Evolutionary conservation across 768 basidiomycete species (phyloP).

Genomic region (Mycena rebaudengoi): DNA sequence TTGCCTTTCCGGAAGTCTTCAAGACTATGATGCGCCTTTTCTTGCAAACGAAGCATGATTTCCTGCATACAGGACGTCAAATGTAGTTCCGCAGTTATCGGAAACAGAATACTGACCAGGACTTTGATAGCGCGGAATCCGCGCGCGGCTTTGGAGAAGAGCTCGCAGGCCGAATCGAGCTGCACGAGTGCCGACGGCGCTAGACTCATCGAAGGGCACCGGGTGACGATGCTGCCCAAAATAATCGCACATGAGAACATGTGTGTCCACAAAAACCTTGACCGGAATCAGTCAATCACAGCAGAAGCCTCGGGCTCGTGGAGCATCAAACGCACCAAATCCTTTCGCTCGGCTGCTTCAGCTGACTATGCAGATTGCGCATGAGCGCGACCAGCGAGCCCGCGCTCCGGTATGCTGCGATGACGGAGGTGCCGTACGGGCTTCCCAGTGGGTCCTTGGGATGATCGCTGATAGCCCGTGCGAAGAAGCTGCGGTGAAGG

Average conservation of each 20-base stretch:
- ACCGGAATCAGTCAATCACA: background rate
- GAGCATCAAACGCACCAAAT: conserved; percentile 73
- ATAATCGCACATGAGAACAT: conserved; percentile 81
- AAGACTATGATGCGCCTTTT: conserved; percentile 71
- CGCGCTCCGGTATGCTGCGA: conserved; percentile 78
- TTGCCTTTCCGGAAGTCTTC: conserved; percentile 71
- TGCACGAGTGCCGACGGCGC: conserved; percentile 79
- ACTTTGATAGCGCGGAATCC: conserved; percentile 73
- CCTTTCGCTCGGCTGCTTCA: conserved; percentile 69
- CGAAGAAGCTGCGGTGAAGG: conserved; percentile 78
- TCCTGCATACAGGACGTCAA: conserved; percentile 46
- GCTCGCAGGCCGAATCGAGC: conserved; percentile 77
- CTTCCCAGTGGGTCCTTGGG: conserved; percentile 79
- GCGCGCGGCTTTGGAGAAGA: conserved; percentile 74
- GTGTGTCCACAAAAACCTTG: conserved; percentile 60
- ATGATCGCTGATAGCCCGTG: conserved; percentile 75
- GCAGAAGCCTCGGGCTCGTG: too few species aligned
- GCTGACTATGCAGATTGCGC: conserved; percentile 71
- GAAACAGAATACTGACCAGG: conserved; percentile 54
- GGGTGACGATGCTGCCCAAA: conserved; percentile 77
- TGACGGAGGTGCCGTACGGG: conserved; percentile 76
- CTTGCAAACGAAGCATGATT: conserved; percentile 70
- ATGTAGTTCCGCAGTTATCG: too few species aligned
- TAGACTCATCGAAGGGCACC: conserved; percentile 81
- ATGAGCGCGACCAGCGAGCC: conserved; percentile 76